Conservation (phyloP, 2,329 filamentous ascomycete species). For the Chaetomiaceae sp. region DNA sequence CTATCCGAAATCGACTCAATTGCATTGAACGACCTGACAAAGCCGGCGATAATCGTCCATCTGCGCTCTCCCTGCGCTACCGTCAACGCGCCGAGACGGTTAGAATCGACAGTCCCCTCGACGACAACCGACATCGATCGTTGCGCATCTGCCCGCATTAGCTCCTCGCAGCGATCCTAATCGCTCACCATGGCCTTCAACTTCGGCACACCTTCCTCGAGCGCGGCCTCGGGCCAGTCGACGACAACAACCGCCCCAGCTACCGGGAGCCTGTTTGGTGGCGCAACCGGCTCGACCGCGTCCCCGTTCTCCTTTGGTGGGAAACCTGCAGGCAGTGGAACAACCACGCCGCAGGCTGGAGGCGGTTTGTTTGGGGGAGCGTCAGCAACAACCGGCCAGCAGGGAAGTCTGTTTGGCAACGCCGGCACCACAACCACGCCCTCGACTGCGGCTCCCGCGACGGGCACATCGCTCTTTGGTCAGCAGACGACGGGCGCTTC, state of each 20-base stretch:
- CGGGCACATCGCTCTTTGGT: slow-evolving; percentile 31
- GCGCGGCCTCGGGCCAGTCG: slow-evolving; percentile 23
- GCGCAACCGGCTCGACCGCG: slow-evolving; percentile 28
- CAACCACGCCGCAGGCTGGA: slow-evolving; percentile 17
- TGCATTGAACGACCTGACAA: neutral
- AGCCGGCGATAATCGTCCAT: neutral
- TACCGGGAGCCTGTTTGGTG: slow-evolving; percentile 22
- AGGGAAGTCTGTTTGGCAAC: slow-evolving; percentile 35
- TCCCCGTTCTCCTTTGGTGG: slow-evolving; percentile 32
- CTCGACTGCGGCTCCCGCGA: slow-evolving; percentile 21
- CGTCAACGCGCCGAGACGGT: slow-evolving; percentile 5
- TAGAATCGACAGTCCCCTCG: neutral
- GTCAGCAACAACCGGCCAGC: slow-evolving; percentile 17
- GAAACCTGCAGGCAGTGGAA: slow-evolving; percentile 11
- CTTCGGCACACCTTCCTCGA: slow-evolving; percentile 27
- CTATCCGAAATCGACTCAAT: neutral
- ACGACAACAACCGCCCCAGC: slow-evolving; percentile 24
- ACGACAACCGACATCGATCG: neutral
- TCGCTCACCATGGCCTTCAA: slow-evolving; percentile 19
- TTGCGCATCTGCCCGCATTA: neutral
- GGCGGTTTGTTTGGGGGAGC: slow-evolving; percentile 23
- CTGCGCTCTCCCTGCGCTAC: slow-evolving; percentile 9
- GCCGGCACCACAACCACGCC: slow-evolving; percentile 28
- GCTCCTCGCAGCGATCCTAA: neutral
- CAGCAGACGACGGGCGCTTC: slow-evolving; percentile 16